Base-by-base conservation (phyloP, 2,329 filamentous ascomycete species). In the Cladophialophora psammophila region DNA sequence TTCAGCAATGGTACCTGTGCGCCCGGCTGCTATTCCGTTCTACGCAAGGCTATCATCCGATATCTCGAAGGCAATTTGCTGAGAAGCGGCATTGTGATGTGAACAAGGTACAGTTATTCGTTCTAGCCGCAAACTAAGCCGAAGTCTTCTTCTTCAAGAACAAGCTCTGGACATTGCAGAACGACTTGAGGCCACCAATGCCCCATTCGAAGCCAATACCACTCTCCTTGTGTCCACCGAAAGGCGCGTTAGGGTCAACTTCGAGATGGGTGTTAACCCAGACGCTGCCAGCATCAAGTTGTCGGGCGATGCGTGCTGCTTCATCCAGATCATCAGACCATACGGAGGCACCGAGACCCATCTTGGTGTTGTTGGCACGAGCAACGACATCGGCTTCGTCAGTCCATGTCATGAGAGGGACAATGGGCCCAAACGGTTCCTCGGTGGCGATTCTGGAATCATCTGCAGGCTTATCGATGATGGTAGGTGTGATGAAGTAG, bases 371-470 rank as follows among this genome's bases (percentile, higher is more conserved):
- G 69, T 89, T 89, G 1, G 85, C 87, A 1, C 86, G 82, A 1
- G 75, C 74, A 48, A 90, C 78, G 0, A 89, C 86, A 34, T 90
- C 87, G 3, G 82, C 82, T 68, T 91, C 88, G 26, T 85, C 81
- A 0, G 79, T 79, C 87, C 88, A 91, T 20, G 82, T 84, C 63
- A 90, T 73, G 7, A 90, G 78, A 0, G 89, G 89, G 0, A 91
- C 81, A 40, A 92, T 87, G 0, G 90, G 89, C 34, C 85, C 87
- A 69, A 89, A 90, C 8, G 86, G 84, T 73, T 90, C 87, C 70
- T 89, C 87, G 38, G 79, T 77, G 10, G 88, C 86, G 31, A 89
- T 80, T 12, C 81, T 77, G 1, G 85, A 84, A 52, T 83, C 79
- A 69, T 87, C 85, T 0, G 85, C 83, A 26, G 87, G 86, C 67